Evolutionary conservation across 2,329 filamentous ascomycete species (phyloP).

Genomic region (Trichophyton schoenleinii): DNA sequence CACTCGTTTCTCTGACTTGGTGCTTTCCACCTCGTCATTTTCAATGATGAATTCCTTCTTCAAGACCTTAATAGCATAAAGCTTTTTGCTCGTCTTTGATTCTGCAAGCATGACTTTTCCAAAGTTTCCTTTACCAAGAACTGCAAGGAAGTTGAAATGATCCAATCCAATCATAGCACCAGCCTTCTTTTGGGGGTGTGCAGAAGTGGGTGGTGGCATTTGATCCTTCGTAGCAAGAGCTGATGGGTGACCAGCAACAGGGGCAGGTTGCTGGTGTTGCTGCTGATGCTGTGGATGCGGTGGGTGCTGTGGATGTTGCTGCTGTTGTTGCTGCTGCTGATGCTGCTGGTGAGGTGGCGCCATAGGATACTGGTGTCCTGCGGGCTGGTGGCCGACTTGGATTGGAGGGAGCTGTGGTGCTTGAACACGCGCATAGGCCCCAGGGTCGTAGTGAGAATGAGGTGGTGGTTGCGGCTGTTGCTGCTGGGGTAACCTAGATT

Average conservation of each 20-base stretch:
- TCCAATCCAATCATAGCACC: slow-evolving; percentile 64
- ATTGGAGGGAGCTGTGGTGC: slow-evolving; percentile 14
- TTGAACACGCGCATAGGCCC: slow-evolving; percentile 28
- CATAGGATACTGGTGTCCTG: slow-evolving; percentile 10
- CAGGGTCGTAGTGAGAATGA: slow-evolving; percentile 35
- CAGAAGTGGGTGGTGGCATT: slow-evolving; percentile 6
- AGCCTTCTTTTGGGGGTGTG: slow-evolving; percentile 22
- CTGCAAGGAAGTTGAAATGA: slow-evolving; percentile 97
- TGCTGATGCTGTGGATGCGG: too few species aligned
- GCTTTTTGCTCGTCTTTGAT: slow-evolving; percentile 78
- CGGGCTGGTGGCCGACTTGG: slow-evolving; percentile 10
- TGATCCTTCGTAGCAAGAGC: slow-evolving; percentile 42
- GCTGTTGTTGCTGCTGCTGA: slow-evolving; percentile 8
- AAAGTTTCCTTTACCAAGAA: slow-evolving; percentile 97
- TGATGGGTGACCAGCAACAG: slow-evolving; percentile 18
- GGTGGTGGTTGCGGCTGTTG: slow-evolving; percentile 33
- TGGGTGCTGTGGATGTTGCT: too few species aligned
- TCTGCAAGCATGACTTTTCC: slow-evolving; percentile 99
- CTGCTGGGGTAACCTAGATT: slow-evolving; percentile 23
- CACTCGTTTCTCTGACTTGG: slow-evolving; percentile 91
- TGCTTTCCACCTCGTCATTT: slow-evolving; percentile 97
- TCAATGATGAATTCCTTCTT: slow-evolving; percentile 99
- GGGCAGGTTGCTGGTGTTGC: slow-evolving; percentile 5
- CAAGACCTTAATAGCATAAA: slow-evolving; percentile 96
- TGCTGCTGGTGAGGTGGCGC: slow-evolving; percentile 14